phyloP scores from a whole-genome alignment of 2,329 filamentous ascomycete genomes.

The Apiospora arundinis region DNA sequence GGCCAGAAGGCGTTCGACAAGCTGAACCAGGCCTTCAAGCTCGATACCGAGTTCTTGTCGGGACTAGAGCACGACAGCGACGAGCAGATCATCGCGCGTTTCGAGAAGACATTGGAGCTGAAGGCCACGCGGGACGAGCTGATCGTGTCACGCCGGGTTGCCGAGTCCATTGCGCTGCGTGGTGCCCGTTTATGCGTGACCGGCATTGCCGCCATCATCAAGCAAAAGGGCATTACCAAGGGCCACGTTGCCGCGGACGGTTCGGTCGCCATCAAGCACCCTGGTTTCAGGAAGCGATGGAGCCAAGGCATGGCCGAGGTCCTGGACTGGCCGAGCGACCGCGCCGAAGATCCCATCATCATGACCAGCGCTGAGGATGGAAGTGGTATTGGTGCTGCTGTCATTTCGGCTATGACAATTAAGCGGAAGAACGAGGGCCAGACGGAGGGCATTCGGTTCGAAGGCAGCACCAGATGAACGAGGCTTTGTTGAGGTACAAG shows the following conservation, averaged over 20 bases:
- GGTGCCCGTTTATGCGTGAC: conserved; percentile 76
- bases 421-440: not conserved
- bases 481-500: not conserved
- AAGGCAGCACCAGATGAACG: not conserved
- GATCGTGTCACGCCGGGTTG: conserved; percentile 72
- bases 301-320: conserved; percentile 75
- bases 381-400: conserved; percentile 74
- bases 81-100: conserved; percentile 68
- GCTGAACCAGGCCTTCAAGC: conserved; percentile 71
- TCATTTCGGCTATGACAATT: conserved; percentile 64
- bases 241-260: conserved; percentile 80
- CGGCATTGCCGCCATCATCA: conserved; percentile 78
- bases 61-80: conserved; percentile 76
- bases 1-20: conserved; percentile 64
- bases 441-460: not conserved
- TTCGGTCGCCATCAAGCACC: conserved; percentile 81
- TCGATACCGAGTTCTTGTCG: conserved; percentile 76
- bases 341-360: conserved; percentile 70
- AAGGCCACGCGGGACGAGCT: conserved; percentile 67
- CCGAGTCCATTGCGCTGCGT: conserved; percentile 76
- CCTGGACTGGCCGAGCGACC: conserved; percentile 70
- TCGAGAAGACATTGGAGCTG: conserved; percentile 66
- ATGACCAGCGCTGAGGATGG: conserved; percentile 76
- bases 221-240: conserved; percentile 72
- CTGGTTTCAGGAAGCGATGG: conserved; percentile 76